Evolutionary conservation across 768 basidiomycete genomes (phyloP).

Genomic region (Jaapia argillacea): DNA sequence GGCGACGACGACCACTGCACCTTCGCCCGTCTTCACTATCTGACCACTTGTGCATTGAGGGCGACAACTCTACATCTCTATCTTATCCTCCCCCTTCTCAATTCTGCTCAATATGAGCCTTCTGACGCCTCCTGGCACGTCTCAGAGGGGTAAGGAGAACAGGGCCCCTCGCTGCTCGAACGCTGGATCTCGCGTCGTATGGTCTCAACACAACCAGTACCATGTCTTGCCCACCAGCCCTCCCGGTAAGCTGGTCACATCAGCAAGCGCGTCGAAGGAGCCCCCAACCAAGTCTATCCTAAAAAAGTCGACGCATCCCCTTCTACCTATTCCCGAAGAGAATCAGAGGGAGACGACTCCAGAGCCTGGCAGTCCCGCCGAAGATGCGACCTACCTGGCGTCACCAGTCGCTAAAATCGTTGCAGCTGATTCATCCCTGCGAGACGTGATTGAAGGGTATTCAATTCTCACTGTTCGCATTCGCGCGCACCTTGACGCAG

Average conservation of each 20-base stretch:
- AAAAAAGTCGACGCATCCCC: constrained; percentile 34
- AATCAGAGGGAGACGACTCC: constrained; percentile 57
- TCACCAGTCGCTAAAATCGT: constrained; percentile 54
- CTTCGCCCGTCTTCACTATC: no score
- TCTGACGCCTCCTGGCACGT: constrained; percentile 51
- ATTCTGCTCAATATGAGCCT: no score
- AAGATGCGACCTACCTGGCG: constrained; percentile 53
- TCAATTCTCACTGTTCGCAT: constrained; percentile 59
- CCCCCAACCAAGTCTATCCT: constrained; percentile 60
- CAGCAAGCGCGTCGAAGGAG: constrained; percentile 26
- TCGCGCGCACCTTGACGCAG: constrained; percentile 29
- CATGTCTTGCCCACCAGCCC: constrained; percentile 27
- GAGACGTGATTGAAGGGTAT: constrained; percentile 66
- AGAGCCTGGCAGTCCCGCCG: constrained; percentile 63
- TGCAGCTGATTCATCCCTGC: constrained; percentile 32
- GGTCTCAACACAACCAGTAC: constrained; percentile 42
- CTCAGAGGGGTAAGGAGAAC: constrained; percentile 49
- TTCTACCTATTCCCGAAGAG: constrained; percentile 30
- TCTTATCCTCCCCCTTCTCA: no score
- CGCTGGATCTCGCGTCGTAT: constrained; percentile 31
- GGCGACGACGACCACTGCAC: no score
- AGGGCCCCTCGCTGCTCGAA: constrained; percentile 20
- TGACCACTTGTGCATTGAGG: no score
- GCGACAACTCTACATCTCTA: no score
- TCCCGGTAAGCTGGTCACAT: constrained; percentile 4